Percentiles rank a stretch among this genome's conserved stretches.
phyloP scores from a whole-genome alignment of 1,139 yeast genomes.

The Yamadazyma mexicana region DNA sequence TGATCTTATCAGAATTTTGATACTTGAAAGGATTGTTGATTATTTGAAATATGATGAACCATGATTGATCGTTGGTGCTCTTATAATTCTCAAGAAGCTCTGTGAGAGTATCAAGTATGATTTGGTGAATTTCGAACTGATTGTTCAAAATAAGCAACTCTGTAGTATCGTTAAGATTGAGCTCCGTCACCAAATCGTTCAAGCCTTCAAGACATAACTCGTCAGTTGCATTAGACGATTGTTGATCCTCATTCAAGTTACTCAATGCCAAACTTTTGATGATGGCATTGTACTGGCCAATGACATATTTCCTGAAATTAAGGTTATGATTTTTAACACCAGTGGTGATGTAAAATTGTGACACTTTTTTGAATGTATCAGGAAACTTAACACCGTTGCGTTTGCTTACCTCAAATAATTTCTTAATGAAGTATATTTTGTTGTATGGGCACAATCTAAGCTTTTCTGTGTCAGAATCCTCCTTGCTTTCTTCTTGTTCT shows the following conservation, averaged over 20 bases:
- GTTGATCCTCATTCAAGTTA: conserved; percentile 16
- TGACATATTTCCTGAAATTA: conserved; percentile 17
- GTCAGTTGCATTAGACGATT: conserved; percentile 22
- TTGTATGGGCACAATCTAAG: conserved; percentile 38
- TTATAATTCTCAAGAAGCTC: conserved; percentile 69
- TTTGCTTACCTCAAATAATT: conserved; percentile 44
- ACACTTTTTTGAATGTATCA: conserved; percentile 47
- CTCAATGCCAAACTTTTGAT: conserved; percentile 51
- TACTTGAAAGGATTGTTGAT: conserved; percentile 62
- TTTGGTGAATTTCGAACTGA: conserved; percentile 68
- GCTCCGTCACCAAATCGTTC: conserved; percentile 27
- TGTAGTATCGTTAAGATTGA: conserved; percentile 20
- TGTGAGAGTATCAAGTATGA: conserved; percentile 61
- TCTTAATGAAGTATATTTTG: conserved; percentile 38
- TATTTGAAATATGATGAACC: conserved; percentile 72
- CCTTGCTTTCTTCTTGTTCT: conserved; percentile 1
- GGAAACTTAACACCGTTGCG: conserved; percentile 52
- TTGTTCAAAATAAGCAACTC: conserved; percentile 48
- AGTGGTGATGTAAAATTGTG: conserved; percentile 40
- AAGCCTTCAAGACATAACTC: conserved; percentile 27
- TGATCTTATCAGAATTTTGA: conserved; percentile 38
- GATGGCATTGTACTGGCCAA: conserved; percentile 50
- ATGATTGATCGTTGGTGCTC: conserved; percentile 47
- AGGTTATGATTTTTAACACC: conserved; percentile 22
- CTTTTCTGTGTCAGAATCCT: too few relatives aligned